Base-by-base conservation (phyloP, 2,329 filamentous ascomycete species). In the Lasiodiplodia gonubiensis region DNA sequence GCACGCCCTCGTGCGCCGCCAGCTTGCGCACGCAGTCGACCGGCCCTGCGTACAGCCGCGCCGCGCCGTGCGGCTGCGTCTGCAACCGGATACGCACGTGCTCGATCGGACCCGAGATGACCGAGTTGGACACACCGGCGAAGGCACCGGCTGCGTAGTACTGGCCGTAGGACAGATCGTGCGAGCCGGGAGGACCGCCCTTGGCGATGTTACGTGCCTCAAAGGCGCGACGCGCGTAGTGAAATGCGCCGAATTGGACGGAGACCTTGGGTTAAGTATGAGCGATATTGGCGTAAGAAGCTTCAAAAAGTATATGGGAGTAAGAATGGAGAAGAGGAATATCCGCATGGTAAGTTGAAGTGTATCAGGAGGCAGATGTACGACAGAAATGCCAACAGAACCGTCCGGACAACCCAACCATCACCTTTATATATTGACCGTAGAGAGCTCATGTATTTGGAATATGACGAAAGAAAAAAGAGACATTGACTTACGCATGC, bases 171-270 rank as follows among this genome's bases (percentile, higher is more conserved):
- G 87, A 87, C 35, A 98, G 87, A 59, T 78, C 53, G 72, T 71
- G 72, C 77, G 77, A 70, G 73, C 69, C 60, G 11, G 21, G 7
- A 53, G 78, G 73, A 68, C 69, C 42, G 42, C 42, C 78, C 72
- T 73, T 82, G 16, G 70, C 80, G 70, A 83, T 72, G 80, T 97
- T 97, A 71, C 86, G 85, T 53, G 87, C 83, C 82, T 98, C 94
- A 77, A 99, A 89, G 75, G 87, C 90, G 68, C 95, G 92, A 69
- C 92, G 92, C 10, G 94, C 94, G 76, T 91, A 90, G 84, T 97
- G 93, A 86, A 98, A 99, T 74, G 92, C 95, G 70, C 94, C 95
- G 80, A 99, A 99, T 84, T 99, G 95, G 74, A 99, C 91, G n/a
- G 93, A 97, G 54, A 89, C 85, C 82, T 84, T 25, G 30, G 23